Base-by-base conservation (phyloP, 2,329 filamentous ascomycete genomes). In the Colletotrichum sp. region DNA sequence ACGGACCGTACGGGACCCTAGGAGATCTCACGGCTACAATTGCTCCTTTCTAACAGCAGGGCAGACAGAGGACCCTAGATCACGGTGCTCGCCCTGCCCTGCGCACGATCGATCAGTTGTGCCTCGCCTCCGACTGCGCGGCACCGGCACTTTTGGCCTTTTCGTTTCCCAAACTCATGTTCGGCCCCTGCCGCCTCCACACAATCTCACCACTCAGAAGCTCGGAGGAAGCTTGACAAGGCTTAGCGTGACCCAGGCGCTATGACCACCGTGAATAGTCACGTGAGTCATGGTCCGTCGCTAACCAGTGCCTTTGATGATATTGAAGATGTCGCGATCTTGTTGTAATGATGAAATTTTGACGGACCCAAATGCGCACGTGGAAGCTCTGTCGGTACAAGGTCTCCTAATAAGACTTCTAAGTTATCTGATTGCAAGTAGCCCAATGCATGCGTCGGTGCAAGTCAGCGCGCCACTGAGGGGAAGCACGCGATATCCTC, bases 261-360 rank as follows among this genome's bases (percentile, higher is more conserved):
- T 82, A 81, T 81, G 82, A 79, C 81, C 81, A 82, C 69, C 64
- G 32, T n/a, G 62, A 68, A 77, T 13, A 55, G 36, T 76, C 80
- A 80, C 82, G 82, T 77, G 74, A 57, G 16, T 15, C 7, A 52
- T 30, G 16, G 74, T 69, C 60, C 64, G 39, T 15, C 44, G 26
- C 28, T 15, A 76, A 36, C 39, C 73, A 30, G 12, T 24, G n/a
- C 52, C 13, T 15, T 21, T n/a, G 44, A 36, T 69, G n/a, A 55
- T 57, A 36, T 59, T 57, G 24, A 60, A 71, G 72, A 32, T 21
- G 59, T 32, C 32, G 13, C 30, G 26, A 32, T 21, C 59, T 59
- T 64, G 21, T 52, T 52, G 12, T 52, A 21, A 21, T 13, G n/a
- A 7, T 3, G 6, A 52, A 21, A 13, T 52, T 52, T 52, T 13